Base-by-base conservation (phyloP, 192 early-diverging fungal genomes). In the Linderina pennispora region DNA sequence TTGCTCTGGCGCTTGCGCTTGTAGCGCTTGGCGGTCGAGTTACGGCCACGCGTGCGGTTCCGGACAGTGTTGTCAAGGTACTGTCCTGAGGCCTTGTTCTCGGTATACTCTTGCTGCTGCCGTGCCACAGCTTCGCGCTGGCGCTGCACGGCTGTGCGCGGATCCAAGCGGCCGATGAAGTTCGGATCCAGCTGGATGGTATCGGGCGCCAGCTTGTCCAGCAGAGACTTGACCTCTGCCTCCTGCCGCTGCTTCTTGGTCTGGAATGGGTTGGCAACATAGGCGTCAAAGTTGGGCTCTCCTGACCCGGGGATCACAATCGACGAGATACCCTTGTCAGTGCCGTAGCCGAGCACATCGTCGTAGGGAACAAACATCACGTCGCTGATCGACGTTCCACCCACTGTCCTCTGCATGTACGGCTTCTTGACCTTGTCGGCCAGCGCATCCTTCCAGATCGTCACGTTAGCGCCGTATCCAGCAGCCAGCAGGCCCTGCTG, bases 221-320 rank as follows among this genome's bases (percentile, higher is more conserved):
- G 50, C 22, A 98, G 68, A 60, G 57, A 51, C 47, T 87, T 85
- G 16, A 98, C 91, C 75, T 96, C 95, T 32, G 77, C 49, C 52
- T 94, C 89, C 53, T 86, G 86, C 42, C 92, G 74, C 65, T 96
- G 93, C 56, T 82, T 86, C 46, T 73, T 77, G 7, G 90, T 96
- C 65, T 94, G 83, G 82, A 77, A 96, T 14, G 91, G 92, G 70
- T 98, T 98, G 22, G 86, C 85, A 54, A 87, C 90, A 23, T 90
- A 55, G 3, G 86, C 84, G 70, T 98, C 95, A 75, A 88, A 92
- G 85, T 98, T 98, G 56, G 95, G 88, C 58, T 98, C 95, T 42
- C 95, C 95, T n/a, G 92, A 71, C 10, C 90, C 90, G 0, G 95
- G 95, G 5, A 98, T 77, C 9, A 94, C 76, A 17, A 98, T 59